Evolutionary conservation across 352 stramenopile genomes (phyloP).

Genomic region (Globisporangium camurandrum): DNA sequence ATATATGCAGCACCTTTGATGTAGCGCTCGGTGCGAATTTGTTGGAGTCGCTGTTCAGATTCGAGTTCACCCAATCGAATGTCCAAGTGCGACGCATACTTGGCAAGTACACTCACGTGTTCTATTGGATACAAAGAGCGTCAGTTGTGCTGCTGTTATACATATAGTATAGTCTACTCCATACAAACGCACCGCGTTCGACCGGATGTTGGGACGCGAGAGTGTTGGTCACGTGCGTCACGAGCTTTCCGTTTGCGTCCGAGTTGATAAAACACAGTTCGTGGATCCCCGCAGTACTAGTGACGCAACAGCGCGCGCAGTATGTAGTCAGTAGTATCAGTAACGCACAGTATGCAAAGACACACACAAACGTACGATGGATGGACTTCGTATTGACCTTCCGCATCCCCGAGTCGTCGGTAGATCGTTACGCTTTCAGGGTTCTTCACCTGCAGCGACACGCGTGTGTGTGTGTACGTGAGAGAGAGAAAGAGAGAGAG

Average conservation of each 20-base stretch:
- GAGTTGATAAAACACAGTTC: constrained; percentile 75
- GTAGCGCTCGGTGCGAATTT: constrained; percentile 69
- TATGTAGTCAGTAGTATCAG: neutral
- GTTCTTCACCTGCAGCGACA: constrained; percentile 43
- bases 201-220: constrained; percentile 76
- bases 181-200: constrained; percentile 37
- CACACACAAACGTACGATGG: constrained; percentile 36
- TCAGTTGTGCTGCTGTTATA: too few species aligned
- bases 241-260: constrained; percentile 61
- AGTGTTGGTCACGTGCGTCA: constrained; percentile 77
- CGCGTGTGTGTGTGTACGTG: neutral
- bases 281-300: constrained; percentile 41
- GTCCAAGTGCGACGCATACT: constrained; percentile 77
- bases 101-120: constrained; percentile 71
- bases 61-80: constrained; percentile 72
- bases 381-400: constrained; percentile 61
- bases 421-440: constrained; percentile 45
- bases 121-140: constrained; percentile 20
- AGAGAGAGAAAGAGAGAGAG: too few species aligned
- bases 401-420: constrained; percentile 44
- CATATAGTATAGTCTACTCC: too few species aligned
- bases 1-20: constrained; percentile 36
- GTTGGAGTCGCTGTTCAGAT: constrained; percentile 66
- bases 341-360: neutral
- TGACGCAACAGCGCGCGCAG: neutral